These are phyloP conservation scores for Cytospora piceae DNA, from an alignment of 2,329 filamentous ascomycete genomes.

Conservation along the genomic window DNA sequence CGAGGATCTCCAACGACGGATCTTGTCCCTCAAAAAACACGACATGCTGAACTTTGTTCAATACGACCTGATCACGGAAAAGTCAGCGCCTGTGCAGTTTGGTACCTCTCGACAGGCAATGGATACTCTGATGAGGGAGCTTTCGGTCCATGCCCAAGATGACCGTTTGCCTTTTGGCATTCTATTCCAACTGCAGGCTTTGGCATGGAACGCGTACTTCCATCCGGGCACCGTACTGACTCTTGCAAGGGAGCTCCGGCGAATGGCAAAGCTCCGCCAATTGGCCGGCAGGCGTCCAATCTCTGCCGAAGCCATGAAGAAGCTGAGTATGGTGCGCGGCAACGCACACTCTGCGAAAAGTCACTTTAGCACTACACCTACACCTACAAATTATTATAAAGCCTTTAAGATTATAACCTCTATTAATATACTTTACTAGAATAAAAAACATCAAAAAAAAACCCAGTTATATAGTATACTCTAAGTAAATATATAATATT, in stretches of 20 bases:
- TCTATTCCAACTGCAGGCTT: slow-evolving; percentile 64
- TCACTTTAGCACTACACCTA: too few species aligned
- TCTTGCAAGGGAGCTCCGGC: slow-evolving; percentile 50
- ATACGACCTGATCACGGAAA: slow-evolving; percentile 30
- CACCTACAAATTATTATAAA: too few species aligned
- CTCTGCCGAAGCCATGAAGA: slow-evolving; percentile 57
- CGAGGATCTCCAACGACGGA: slow-evolving; percentile 36
- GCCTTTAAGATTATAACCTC: too few species aligned
- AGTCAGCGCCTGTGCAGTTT: background rate
- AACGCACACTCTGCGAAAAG: too few species aligned
- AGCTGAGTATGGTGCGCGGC: too few species aligned
- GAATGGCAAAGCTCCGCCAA: slow-evolving; percentile 32
- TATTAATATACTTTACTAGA: too few species aligned
- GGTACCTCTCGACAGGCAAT: slow-evolving; percentile 34
- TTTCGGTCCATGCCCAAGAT: slow-evolving; percentile 37
- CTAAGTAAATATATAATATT: too few species aligned
- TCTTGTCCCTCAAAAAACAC: slow-evolving; percentile 37
- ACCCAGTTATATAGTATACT: too few species aligned
- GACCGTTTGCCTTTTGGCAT: slow-evolving; percentile 53
- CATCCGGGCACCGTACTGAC: slow-evolving; percentile 54
- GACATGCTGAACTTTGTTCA: slow-evolving; percentile 35
- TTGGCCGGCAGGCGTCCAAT: slow-evolving; percentile 43
- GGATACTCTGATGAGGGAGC: slow-evolving; percentile 40
- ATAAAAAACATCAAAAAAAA: too few species aligned
- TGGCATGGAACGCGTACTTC: slow-evolving; percentile 67